phyloP scores from a whole-genome alignment of 176 grass and related monocot species.

The Paspalum vaginatum region DNA sequence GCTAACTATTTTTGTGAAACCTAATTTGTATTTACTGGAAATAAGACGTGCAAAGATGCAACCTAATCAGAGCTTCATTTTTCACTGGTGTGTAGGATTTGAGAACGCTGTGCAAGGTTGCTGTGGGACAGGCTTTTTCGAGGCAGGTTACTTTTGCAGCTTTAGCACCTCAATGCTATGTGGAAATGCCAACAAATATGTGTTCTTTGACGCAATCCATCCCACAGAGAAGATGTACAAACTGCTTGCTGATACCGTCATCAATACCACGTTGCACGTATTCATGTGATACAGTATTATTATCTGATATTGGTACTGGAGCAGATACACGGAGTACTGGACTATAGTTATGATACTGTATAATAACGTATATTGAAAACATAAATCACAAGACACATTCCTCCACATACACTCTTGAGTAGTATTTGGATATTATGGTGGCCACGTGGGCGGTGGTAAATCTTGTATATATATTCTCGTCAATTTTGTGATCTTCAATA shows the following conservation, averaged over 20 bases:
- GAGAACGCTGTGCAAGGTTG: slow-evolving; percentile 72
- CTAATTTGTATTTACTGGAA: not conserved
- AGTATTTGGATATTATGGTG: too few species aligned
- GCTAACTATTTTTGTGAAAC: too few species aligned
- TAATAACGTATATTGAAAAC: not conserved
- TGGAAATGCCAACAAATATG: slow-evolving; percentile 46
- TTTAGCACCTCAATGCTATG: slow-evolving; percentile 41
- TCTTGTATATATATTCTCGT: too few species aligned
- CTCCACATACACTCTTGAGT: not conserved
- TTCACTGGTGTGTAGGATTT: slow-evolving; percentile 47
- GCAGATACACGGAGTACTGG: not conserved
- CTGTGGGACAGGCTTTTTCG: slow-evolving; percentile 70
- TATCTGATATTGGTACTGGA: not conserved
- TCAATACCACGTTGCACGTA: slow-evolving; percentile 56
- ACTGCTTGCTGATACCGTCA: slow-evolving; percentile 47
- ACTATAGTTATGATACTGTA: not conserved
- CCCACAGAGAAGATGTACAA: slow-evolving; percentile 68
- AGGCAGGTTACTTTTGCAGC: slow-evolving; percentile 71
- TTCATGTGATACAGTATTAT: slow-evolving; percentile 49
- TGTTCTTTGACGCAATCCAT: slow-evolving; percentile 78
- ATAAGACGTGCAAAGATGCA: not conserved
- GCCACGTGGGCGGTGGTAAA: too few species aligned
- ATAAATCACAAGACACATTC: too few species aligned
- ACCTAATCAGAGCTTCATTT: not conserved
- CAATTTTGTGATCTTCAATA: too few species aligned